A percentile compares a stretch with the other conserved stretches of the same genome.
Evolutionary conservation across 257 asterid genomes (phyloP).

Genomic region (Phtheirospermum japonicum): DNA sequence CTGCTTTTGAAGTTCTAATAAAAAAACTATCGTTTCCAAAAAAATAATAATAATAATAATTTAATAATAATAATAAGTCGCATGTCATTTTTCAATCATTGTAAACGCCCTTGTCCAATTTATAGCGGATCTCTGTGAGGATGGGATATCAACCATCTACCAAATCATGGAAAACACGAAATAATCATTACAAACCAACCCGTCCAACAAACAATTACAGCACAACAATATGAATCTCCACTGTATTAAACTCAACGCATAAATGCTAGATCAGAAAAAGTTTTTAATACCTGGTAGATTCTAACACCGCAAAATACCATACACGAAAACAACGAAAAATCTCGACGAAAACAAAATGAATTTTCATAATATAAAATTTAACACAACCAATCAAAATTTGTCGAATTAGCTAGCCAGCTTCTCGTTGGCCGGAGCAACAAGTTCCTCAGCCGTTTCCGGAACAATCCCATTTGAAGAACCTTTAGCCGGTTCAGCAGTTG

Average conservation of each 20-base stretch:
- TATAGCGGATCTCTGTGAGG: too few species aligned
- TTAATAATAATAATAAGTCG: too few species aligned
- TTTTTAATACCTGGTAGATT: background rate
- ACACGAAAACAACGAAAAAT: background rate
- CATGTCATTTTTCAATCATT: too few species aligned
- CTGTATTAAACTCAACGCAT: conserved; percentile 10
- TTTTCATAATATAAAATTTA: background rate
- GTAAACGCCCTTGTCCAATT: too few species aligned
- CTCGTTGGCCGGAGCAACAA: conserved; percentile 36
- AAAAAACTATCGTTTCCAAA: too few species aligned
- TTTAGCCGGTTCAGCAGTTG: conserved; percentile 40
- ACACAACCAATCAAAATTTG: conserved; percentile 9
- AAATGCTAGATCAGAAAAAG: conserved; percentile 6
- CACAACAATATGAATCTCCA: conserved; percentile 25
- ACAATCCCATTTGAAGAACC: conserved; percentile 41
- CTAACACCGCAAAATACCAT: conserved; percentile 26
- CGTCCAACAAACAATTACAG: conserved; percentile 29
- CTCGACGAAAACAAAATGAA: background rate
- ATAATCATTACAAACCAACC: conserved; percentile 11
- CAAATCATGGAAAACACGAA: background rate
- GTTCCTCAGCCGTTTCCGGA: conserved; percentile 41
- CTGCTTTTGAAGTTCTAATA: too few species aligned
- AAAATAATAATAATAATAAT: too few species aligned
- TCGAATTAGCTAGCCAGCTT: conserved; percentile 37
- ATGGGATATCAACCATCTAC: too few species aligned